phyloP scores from a whole-genome alignment of 2,329 filamentous ascomycete species.

The Ophiognomonia clavigignenti-juglandacearum region DNA sequence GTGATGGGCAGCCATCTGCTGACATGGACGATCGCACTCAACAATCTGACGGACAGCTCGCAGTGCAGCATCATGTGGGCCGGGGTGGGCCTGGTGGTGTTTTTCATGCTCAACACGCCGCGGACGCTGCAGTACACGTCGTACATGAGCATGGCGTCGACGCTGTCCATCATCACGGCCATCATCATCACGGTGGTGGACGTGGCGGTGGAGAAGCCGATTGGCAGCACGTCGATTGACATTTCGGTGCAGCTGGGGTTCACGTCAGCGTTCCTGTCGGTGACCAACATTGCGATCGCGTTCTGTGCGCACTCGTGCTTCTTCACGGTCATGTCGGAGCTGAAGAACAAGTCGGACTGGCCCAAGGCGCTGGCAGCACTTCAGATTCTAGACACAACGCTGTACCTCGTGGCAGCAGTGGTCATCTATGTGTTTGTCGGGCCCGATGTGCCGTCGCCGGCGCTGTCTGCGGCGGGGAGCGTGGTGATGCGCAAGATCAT shows the following conservation, averaged over 20 bases:
- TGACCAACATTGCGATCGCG: constrained; percentile 62
- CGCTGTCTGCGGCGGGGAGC: constrained; percentile 55
- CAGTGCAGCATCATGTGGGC: constrained; percentile 62
- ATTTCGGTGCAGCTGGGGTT: constrained; percentile 36
- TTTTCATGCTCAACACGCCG: constrained; percentile 54
- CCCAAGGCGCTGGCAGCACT: constrained; percentile 39
- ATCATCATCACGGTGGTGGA: constrained; percentile 61
- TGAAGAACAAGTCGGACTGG: constrained; percentile 49
- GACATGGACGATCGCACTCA: constrained; percentile 63
- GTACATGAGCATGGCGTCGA: constrained; percentile 54
- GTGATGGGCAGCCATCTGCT: constrained; percentile 66
- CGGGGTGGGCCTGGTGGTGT: constrained; percentile 53
- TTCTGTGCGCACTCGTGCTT: constrained; percentile 66
- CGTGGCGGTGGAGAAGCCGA: constrained; percentile 43
- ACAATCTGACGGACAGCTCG: constrained; percentile 54
- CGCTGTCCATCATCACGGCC: constrained; percentile 54
- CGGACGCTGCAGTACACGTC: constrained; percentile 59
- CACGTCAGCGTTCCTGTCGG: constrained; percentile 49
- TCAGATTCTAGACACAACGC: constrained; percentile 51
- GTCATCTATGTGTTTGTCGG: constrained; percentile 67
- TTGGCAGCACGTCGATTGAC: constrained; percentile 29
- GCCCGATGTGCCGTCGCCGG: constrained; percentile 56
- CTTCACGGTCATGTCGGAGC: constrained; percentile 61
- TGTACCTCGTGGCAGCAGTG: constrained; percentile 61
- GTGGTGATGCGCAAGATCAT: constrained; percentile 55